These are phyloP conservation scores for Apiotrichum gamsii DNA, from an alignment of 1,284 basidiomycete genomes.

Conservation along the genomic window DNA sequence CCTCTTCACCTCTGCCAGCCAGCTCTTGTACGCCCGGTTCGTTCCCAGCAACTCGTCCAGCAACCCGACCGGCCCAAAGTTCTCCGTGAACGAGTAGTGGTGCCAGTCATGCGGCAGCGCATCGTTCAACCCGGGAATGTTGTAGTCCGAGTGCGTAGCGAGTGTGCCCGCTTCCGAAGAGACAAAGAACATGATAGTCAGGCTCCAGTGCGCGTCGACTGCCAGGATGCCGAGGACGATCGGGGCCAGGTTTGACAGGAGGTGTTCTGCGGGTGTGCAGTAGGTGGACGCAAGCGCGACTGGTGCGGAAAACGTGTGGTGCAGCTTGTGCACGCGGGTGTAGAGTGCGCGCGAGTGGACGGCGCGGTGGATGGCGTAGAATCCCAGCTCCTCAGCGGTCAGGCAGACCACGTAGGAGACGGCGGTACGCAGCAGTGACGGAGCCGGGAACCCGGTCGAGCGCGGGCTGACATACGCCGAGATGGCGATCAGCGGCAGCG, in stretches of 20 bases:
- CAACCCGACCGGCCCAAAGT: slow-evolving; percentile 16
- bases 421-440: slow-evolving; percentile 1
- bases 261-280: slow-evolving; percentile 17
- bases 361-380: slow-evolving; percentile 14
- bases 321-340: slow-evolving; percentile 15
- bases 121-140: slow-evolving; percentile 16
- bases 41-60: slow-evolving; percentile 13
- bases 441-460: slow-evolving; percentile 1
- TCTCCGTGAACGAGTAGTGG: slow-evolving; percentile 19
- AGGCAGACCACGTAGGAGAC: slow-evolving; percentile 13
- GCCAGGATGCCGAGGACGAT: slow-evolving; percentile 8
- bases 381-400: slow-evolving; percentile 14
- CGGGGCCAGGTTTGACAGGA: slow-evolving; percentile 14
- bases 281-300: slow-evolving; percentile 19
- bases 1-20: slow-evolving; percentile 15
- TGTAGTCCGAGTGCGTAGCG: slow-evolving; percentile 19
- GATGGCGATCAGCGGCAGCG: slow-evolving; percentile 5
- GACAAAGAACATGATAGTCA: slow-evolving; percentile 17
- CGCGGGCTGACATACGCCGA: slow-evolving; percentile 3
- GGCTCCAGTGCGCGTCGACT: slow-evolving; percentile 15
- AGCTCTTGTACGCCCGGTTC: slow-evolving; percentile 9
- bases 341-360: slow-evolving; percentile 8
- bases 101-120: slow-evolving; percentile 21
- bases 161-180: slow-evolving; percentile 14
- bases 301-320: slow-evolving; percentile 18